phyloP scores from a whole-genome alignment of 139 green algal genomes.

The Deuterostichococcus epilithicus region DNA sequence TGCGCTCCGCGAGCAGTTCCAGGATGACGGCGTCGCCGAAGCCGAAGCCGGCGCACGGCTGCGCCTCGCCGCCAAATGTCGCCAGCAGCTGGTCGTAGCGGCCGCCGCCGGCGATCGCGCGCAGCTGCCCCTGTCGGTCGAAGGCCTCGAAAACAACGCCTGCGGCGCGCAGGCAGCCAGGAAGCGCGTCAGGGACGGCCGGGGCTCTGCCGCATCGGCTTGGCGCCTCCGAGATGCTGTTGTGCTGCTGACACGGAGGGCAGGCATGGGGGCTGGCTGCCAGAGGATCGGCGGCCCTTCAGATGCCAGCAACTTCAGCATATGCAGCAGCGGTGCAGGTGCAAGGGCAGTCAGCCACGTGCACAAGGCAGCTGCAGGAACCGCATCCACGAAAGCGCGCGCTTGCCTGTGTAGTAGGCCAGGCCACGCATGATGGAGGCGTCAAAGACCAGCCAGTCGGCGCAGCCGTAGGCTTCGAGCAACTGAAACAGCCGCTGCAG shows the following conservation, averaged over 20 bases:
- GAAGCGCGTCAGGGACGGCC: neutral
- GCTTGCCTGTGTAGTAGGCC: slow-evolving; percentile 95
- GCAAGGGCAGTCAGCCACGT: too few species aligned
- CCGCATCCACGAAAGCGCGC: too few species aligned
- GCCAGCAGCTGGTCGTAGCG: slow-evolving; percentile 91
- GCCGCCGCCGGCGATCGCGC: slow-evolving; percentile 94
- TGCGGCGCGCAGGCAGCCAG: slow-evolving; percentile 24
- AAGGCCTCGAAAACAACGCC: slow-evolving; percentile 91
- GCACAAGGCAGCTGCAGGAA: too few species aligned
- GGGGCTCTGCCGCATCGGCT: neutral
- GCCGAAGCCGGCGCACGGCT: slow-evolving; percentile 83
- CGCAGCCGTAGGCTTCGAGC: slow-evolving; percentile 77
- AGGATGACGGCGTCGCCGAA: slow-evolving; percentile 97
- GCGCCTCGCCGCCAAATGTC: slow-evolving; percentile 79
- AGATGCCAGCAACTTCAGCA: too few species aligned
- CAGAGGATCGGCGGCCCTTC: too few species aligned
- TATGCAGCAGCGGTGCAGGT: too few species aligned
- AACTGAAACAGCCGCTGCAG: slow-evolving; percentile 80
- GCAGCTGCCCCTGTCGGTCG: slow-evolving; percentile 83
- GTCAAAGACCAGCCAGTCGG: slow-evolving; percentile 94
- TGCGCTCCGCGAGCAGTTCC: slow-evolving; percentile 90
- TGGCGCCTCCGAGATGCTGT: neutral
- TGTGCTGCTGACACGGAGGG: neutral
- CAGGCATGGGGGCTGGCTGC: neutral
- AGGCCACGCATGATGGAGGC: slow-evolving; percentile 89